A percentile compares a stretch with the other conserved stretches of the same genome.
phyloP scores from a whole-genome alignment of 2,329 filamentous ascomycete genomes.

The Fusarium sp. region DNA sequence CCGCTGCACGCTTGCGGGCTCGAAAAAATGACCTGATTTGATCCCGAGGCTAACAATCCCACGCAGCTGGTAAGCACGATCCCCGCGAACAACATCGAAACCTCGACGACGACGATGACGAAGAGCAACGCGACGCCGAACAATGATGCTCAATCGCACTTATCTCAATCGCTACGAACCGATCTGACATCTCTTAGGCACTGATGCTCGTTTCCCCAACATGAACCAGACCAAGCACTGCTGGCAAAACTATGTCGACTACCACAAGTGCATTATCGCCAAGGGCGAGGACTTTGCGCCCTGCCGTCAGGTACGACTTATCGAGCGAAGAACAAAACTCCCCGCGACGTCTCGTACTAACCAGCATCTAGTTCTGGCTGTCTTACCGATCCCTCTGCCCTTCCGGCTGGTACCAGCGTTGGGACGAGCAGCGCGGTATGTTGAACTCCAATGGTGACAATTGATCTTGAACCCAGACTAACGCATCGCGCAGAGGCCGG shows the following conservation, averaged over 20 bases:
- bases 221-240: constrained; percentile 99
- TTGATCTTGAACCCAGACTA: constrained; percentile 43
- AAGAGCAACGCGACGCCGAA: constrained; percentile 33
- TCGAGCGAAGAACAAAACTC: neutral
- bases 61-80: constrained; percentile 58
- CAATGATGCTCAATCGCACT: constrained; percentile 47
- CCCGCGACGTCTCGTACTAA: constrained; percentile 32
- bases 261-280: constrained; percentile 99
- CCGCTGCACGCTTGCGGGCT: constrained; percentile 47
- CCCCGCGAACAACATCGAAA: constrained; percentile 32
- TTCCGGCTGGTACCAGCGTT: constrained; percentile 90
- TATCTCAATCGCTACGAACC: constrained; percentile 11
- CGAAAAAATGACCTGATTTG: constrained; percentile 53
- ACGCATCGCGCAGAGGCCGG: constrained; percentile 66
- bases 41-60: constrained; percentile 57
- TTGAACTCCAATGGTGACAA: constrained; percentile 32
- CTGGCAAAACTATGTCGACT: constrained; percentile 99
- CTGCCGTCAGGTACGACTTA: constrained; percentile 83
- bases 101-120: constrained; percentile 27
- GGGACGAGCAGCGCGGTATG: constrained; percentile 97
- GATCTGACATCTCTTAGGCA: constrained; percentile 70
- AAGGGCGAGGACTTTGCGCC: constrained; percentile 99
- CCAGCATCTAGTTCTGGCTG: constrained; percentile 81
- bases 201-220: constrained; percentile 99
- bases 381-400: constrained; percentile 98